Conservation (phyloP, 1,284 basidiomycete species). For the Leccinum ponderosum region DNA sequence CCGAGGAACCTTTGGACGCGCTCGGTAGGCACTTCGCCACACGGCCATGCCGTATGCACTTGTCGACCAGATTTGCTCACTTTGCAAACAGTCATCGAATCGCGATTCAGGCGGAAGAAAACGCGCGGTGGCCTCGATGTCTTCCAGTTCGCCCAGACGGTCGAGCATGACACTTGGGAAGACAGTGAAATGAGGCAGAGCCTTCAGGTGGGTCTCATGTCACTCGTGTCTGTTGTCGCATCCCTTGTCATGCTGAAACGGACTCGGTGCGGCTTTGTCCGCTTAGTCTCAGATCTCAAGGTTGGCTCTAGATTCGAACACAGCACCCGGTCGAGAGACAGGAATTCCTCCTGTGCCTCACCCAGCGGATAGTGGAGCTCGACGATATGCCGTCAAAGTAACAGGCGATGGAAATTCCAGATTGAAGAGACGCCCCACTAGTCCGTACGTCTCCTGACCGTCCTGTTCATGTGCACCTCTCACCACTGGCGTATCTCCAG, state of each 20-base stretch:
- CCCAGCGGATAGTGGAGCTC: conserved; percentile 21
- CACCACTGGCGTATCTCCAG: conserved; percentile 34
- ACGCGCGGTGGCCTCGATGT: conserved; percentile 58
- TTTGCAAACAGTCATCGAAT: conserved; percentile 57
- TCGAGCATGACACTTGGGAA: conserved; percentile 68
- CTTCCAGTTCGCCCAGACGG: conserved; percentile 76
- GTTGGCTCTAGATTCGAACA: conserved; percentile 39
- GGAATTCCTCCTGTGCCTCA: conserved; percentile 17
- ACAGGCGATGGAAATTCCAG: conserved; percentile 5
- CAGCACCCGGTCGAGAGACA: conserved; percentile 17
- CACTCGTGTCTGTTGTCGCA: not conserved
- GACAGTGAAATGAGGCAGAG: conserved; percentile 54
- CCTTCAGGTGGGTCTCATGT: conserved; percentile 53
- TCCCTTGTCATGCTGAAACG: not conserved
- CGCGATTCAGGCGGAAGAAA: conserved; percentile 58
- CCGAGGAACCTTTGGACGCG: conserved; percentile 76
- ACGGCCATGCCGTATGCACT: conserved; percentile 1
- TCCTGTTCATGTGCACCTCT: not conserved
- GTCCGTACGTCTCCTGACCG: conserved; percentile 25
- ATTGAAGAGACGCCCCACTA: conserved; percentile 26
- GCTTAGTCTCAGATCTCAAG: conserved; percentile 52
- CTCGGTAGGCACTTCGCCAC: conserved; percentile 48
- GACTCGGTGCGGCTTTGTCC: not conserved
- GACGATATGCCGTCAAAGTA: conserved; percentile 27
- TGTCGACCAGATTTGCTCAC: conserved; percentile 18